phyloP scores from a whole-genome alignment of 1,284 basidiomycete genomes.

The Coniferiporia sulphurascens region DNA sequence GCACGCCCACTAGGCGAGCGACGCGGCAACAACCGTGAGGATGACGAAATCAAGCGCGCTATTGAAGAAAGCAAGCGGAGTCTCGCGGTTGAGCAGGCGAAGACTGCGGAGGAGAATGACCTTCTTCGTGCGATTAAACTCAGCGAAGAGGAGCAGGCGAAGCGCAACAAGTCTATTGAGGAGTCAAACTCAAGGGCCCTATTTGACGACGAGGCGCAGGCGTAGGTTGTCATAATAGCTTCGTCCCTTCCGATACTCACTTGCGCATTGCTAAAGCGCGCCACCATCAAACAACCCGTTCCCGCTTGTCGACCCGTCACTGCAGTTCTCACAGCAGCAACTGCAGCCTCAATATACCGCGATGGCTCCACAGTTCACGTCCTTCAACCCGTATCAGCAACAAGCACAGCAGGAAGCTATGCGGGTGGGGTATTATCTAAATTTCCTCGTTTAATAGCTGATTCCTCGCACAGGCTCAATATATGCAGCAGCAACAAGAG shows the following conservation, averaged over 20 bases:
- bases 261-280: constrained; percentile 26
- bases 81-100: constrained; percentile 70
- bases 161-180: constrained; percentile 63
- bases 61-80: constrained; percentile 85
- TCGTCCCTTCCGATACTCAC: neutral
- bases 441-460: neutral
- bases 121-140: constrained; percentile 73
- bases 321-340: constrained; percentile 52
- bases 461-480: constrained; percentile 48
- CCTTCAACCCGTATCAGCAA: constrained; percentile 97
- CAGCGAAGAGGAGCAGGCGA: constrained; percentile 85
- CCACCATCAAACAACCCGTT: constrained; percentile 47
- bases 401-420: constrained; percentile 85
- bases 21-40: neutral
- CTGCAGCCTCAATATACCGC: constrained; percentile 63
- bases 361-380: constrained; percentile 67
- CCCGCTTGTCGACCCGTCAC: constrained; percentile 64
- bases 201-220: constrained; percentile 82
- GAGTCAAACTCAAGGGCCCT: constrained; percentile 72
- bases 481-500: constrained; percentile 68
- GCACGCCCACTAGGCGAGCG: constrained; percentile 20
- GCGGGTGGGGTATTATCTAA: constrained; percentile 37
- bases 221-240: constrained; percentile 35
- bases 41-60: constrained; percentile 63
- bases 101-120: constrained; percentile 72